Base-by-base conservation (phyloP, 306 rosid species). In the Arachis hypogaea region DNA sequence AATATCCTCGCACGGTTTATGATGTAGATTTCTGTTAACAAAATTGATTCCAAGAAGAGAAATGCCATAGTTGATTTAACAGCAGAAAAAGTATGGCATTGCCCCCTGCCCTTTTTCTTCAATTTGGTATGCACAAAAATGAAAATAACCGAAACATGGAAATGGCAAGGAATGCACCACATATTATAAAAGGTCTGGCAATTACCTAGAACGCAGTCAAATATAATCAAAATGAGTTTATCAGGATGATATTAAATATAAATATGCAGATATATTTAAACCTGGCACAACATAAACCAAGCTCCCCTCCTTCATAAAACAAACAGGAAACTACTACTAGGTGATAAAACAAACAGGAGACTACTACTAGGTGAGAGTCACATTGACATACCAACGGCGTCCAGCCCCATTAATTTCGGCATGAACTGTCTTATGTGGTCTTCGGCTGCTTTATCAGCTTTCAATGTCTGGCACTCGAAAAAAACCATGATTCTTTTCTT, bases 381-480 rank as follows among this genome's bases (percentile, higher is more conserved):
- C 86, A 71, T 84, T 60, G 38, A 81, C 94, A 68, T 89, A 92
- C 97, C 97, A 65, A 94, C 88, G 73, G 97, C 99, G 83, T 94
- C 94, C 50, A 89, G 82, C 44, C 97, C 97, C 3, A 89, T 86
- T 80, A 92, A 79, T 75, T 94, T 94, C 59, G 99, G 97, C 92
- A 94, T 69, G 83, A 88, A 94, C 71, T 88, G 85, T 60, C 51
- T 87, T 82, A 92, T 88, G 81, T 92, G 99, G 29, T 92, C 99
- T 87, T 94, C 95, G 22, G 97, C 97, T 46, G 94, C 96, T 69
- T 82, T 59, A 5, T 94, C 96, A 11, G 99, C 86, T 86, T 93
- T 94, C 80, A 94, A 82, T 28, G 93, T 94, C 75, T 86, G 81
- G 67, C 97, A 90, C 75, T 79, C 89, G 22, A 92, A 92, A 11